Base-by-base conservation (phyloP, 345 rosid genomes). In the Hevea brasiliensis region DNA sequence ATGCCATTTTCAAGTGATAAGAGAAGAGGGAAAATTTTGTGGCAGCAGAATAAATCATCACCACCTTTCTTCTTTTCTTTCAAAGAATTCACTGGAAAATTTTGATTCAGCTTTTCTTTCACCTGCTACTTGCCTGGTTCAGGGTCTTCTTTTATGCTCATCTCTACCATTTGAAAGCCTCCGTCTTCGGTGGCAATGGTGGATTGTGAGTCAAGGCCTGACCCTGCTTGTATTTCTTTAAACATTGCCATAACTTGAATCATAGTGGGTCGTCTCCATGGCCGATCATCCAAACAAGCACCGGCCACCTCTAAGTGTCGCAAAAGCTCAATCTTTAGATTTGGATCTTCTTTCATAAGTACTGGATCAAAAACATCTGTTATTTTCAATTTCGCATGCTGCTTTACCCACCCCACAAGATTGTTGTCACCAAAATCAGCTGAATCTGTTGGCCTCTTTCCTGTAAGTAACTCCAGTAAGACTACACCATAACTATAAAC, bases 381-480 rank as follows among this genome's bases (percentile, higher is more conserved):
- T 35, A 88, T 79, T 75, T 68, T 86, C 71, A 90, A 74, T 61
- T 90, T 95, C 0, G 94, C 98, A 0, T 93, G 97, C 81, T 89
- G 97, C 74, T 89, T 95, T 62, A 95, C 98, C 99, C 99, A 95
- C 59, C 99, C 99, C 0, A 95, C 99, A 26, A 95, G 88, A 77
- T 95, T 95, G 76, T 95, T 93, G 82, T 95, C 99, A 17, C 99
- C 99, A 7, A 95, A 95, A 80, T 93, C 98, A 0, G 94, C 88
- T 2, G 99, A 91, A 81, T 95, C 97, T 0, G 99, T 95, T 48
- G 99, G 98, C 61, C 90, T 78, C 83, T 81, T 91, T 57, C 98
- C 98, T 0, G 99, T 95, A 21, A 95, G 81, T 76, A 95, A 75
- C 91, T 95, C 98, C 0, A 95, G 92, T 62, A 95, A 81, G 20